Evolutionary conservation across 1,284 basidiomycete genomes (phyloP), one percentile per base, ranked within the genome.

Genomic region (Ceratobasidium sp.): DNA sequence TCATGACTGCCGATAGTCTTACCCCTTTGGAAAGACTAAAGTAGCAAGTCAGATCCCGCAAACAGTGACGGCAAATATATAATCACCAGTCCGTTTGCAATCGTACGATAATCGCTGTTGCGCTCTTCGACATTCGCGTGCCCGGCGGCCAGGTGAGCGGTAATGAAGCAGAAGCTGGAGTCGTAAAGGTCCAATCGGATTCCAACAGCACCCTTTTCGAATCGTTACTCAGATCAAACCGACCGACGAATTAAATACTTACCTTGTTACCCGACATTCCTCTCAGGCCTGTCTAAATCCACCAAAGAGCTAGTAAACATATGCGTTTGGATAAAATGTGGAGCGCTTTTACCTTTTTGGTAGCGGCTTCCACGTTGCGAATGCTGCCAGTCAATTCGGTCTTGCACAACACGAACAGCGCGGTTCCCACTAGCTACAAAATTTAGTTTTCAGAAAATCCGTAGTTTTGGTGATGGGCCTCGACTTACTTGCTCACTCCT

Each of bases 211-310:
- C 59, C 64, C 64, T 67, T 59, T 41, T 9, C 12, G 21, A 32
- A 14, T 16, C 14, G 26, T 14, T 1, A 57, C 93, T 96, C 77
- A 59, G 65, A 59, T n/a, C 26, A 1, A 21, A 14, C 30, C 60
- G 8, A 21, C 32, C 23, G 16, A 3, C 26, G 23, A 28, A 1
- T 34, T 60, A 26, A 9, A 18, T 41, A 28, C 34, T 70, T 46
- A 72, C 73, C 82, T 97, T 99, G 82, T 99, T 99, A 26, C 97
- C 97, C 4, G 94, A 95, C 88, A 99, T 95, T 16, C 97, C 97
- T 71, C 94, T 89, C 45, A 99, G 84, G 23, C 97, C 97, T 3
- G 97, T 99, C 93, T 96, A 77, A 59, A 65, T 18, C 28, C 53
- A 14, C 6, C 16, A 62, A 71, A 45, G 73, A 32, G 75, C 73